Evolutionary conservation across 2,329 filamentous ascomycete genomes (phyloP), one percentile per base, ranked within the genome.

Genomic region (Pseudocercospora musae): DNA sequence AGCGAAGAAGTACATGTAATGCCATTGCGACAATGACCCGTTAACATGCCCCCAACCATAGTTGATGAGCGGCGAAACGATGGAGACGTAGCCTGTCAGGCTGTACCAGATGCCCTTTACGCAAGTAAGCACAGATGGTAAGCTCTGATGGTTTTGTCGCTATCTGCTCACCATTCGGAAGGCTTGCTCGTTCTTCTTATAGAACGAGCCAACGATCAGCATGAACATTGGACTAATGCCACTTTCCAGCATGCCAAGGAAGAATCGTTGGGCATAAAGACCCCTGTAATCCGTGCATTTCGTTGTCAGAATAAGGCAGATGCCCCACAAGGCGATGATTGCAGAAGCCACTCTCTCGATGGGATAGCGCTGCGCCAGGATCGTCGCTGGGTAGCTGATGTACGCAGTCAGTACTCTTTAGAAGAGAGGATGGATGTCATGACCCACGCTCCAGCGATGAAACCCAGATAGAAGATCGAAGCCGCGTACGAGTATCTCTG

Each of bases 211-310:
- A 4, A 61, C 56, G 20, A 64, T 59, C 50, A 64, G 55, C 59
- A 64, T 64, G 31, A 61, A 64, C 62, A 64, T 64, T 1, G 62
- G 62, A 11, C 59, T 62, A 5, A 64, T 80, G 11, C 83, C 80
- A 4, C 77, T 79, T 68, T 87, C 85, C 1, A 87, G 71, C 6
- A 85, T 76, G 0, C 85, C 85, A 1, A 87, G 76, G 55, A 84
- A 81, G 75, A 86, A 86, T 4, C 83, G 72, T 66, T 85, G 80
- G 0, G 75, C 79, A 27, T 76, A 78, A 1, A 82, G 60, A 1
- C 72, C 73, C 23, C 68, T 71, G 57, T 76, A 80, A 11, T 73
- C 74, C 1, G 67, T 71, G 63, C 79, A 81, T 0, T 69, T 72
- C 2, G 75, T 72, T 0, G 78, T 81, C 20, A 74, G 64, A 50